Evolutionary conservation across 176 grass and related monocot genomes (phyloP).

Genomic region (Triticum monococcum): DNA sequence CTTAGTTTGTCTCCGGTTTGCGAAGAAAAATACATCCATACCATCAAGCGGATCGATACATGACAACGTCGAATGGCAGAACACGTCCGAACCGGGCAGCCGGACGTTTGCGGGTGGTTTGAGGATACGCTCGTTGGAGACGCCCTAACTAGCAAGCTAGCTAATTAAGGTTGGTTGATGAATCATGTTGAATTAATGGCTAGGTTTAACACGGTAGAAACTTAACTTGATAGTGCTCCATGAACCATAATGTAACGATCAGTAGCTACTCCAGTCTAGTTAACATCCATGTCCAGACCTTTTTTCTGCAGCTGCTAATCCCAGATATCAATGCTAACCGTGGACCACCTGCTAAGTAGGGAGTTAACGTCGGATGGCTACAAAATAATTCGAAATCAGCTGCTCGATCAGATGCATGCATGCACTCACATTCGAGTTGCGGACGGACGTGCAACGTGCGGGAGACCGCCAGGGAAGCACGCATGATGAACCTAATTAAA

Average conservation of each 20-base stretch:
- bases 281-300: neutral
- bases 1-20: too few relatives aligned
- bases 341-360: neutral
- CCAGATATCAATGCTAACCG: neutral
- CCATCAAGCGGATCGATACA: too few relatives aligned
- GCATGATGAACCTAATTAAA: neutral
- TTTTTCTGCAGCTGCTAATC: neutral
- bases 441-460: neutral
- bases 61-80: too few relatives aligned
- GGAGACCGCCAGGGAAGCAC: neutral
- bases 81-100: too few relatives aligned
- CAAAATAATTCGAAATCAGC: neutral
- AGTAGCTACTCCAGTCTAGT: neutral
- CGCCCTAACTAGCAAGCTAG: too few relatives aligned
- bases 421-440: neutral
- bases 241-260: neutral
- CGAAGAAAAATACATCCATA: accelerated
- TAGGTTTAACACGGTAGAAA: neutral
- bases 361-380: neutral
- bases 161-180: neutral
- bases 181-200: neutral
- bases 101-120: too few relatives aligned
- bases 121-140: too few relatives aligned
- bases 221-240: neutral
- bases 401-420: neutral